Evolutionary conservation across 306 rosid species (phyloP).

Genomic region (Trifolium dubium): DNA sequence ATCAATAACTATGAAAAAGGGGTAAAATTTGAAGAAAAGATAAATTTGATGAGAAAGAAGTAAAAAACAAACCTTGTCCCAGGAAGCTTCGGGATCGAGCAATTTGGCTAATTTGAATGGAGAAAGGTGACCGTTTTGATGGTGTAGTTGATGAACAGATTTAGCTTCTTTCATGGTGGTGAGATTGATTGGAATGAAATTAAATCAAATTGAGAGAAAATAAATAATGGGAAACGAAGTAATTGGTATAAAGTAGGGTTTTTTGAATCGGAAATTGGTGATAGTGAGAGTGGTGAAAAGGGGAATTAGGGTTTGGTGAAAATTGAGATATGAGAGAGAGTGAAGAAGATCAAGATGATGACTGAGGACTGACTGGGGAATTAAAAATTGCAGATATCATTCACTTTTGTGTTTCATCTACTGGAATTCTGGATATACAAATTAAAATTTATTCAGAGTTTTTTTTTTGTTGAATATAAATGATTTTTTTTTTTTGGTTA

Average conservation of each 20-base stretch:
- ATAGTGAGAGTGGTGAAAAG: background rate
- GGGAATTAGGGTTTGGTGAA: slow-evolving; percentile 56
- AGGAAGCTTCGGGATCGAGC: slow-evolving; percentile 95
- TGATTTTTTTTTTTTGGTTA: too few species aligned
- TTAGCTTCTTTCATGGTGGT: slow-evolving; percentile 88
- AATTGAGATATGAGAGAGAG: too few species aligned
- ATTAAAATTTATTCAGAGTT: background rate
- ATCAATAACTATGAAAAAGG: background rate
- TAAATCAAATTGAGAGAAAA: background rate
- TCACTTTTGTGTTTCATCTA: background rate
- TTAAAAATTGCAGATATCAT: slow-evolving; percentile 5
- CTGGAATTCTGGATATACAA: background rate
- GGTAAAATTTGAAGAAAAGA: background rate
- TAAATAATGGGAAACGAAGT: slow-evolving; percentile 1
- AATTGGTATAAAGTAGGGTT: slow-evolving; percentile 10
- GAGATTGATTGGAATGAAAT: slow-evolving; percentile 3
- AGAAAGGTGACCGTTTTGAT: slow-evolving; percentile 90
- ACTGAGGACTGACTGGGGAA: background rate
- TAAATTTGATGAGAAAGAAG: too few species aligned
- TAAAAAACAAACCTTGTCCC: slow-evolving; percentile 83
- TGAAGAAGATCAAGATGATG: background rate
- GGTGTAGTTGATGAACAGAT: slow-evolving; percentile 61
- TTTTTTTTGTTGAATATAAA: too few species aligned
- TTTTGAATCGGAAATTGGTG: slow-evolving; percentile 2
- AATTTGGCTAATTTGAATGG: slow-evolving; percentile 89